Conservation (phyloP, 1,284 basidiomycete genomes). For the Ganoderma resinaceum region DNA sequence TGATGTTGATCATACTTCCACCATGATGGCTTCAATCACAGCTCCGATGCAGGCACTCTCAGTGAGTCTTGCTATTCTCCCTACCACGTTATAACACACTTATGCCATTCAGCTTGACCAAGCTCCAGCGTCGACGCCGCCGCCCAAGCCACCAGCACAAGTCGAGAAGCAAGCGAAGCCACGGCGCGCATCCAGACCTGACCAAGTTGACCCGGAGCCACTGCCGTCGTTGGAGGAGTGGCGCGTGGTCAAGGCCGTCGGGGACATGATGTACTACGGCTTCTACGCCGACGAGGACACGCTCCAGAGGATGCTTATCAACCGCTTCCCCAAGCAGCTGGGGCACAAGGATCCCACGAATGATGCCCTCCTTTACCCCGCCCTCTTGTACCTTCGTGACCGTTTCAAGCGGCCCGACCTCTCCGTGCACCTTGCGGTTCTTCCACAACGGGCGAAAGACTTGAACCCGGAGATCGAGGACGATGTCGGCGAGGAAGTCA, state of each 20-base stretch:
- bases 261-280: slow-evolving; percentile 2
- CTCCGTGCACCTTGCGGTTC: background rate
- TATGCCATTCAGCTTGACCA: slow-evolving; percentile 10
- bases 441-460: background rate
- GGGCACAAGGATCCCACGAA: background rate
- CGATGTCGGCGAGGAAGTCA: background rate
- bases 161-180: too few species aligned
- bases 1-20: too few species aligned
- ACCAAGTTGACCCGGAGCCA: slow-evolving; percentile 4
- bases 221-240: background rate
- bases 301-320: background rate
- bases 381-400: background rate
- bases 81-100: background rate
- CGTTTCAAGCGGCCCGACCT: background rate
- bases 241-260: background rate
- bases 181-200: background rate
- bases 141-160: too few species aligned
- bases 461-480: background rate
- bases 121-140: background rate
- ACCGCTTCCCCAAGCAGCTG: background rate
- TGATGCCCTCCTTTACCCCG: background rate
- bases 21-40: background rate
- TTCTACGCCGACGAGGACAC: background rate
- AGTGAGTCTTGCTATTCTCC: background rate
- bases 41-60: slow-evolving; percentile 3